These are phyloP conservation scores for Suhomyces bokatorum DNA, from an alignment of 1,139 yeast species.

Conservation along the genomic window DNA sequence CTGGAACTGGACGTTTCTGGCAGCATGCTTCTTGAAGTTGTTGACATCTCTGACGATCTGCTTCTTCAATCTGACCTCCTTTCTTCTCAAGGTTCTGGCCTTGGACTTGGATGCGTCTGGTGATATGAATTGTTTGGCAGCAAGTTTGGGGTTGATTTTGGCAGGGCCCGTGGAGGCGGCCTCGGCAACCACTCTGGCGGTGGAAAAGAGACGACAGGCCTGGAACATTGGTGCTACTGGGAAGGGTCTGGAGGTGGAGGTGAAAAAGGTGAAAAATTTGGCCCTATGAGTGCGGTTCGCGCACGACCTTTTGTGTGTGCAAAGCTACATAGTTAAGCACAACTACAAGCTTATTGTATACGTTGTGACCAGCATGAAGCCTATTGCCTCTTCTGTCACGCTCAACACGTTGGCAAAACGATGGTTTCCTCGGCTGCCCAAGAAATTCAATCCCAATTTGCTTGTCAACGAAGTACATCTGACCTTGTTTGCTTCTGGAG, in stretches of 20 bases:
- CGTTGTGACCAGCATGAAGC: neutral
- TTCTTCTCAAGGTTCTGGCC: constrained; percentile 39
- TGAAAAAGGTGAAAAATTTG: constrained; percentile 8
- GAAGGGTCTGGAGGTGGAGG: neutral
- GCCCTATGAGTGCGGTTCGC: neutral
- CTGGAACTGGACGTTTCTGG: constrained; percentile 32
- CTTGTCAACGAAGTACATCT: constrained; percentile 26
- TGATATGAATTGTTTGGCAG: constrained; percentile 35
- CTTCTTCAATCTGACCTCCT: constrained; percentile 43
- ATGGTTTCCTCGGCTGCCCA: constrained; percentile 23
- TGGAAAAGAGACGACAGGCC: constrained; percentile 23
- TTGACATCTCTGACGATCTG: constrained; percentile 49
- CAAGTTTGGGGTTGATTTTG: constrained; percentile 29
- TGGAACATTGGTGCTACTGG: constrained; percentile 19
- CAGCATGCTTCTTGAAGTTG: constrained; percentile 42
- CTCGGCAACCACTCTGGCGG: constrained; percentile 17
- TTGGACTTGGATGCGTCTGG: constrained; percentile 31
- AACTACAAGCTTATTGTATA: too few species aligned
- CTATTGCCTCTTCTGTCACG: neutral
- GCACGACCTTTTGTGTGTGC: constrained; percentile 10
- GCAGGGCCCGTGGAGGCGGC: constrained; percentile 11
- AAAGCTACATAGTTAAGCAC: neutral
- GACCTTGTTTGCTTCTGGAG: constrained; percentile 10
- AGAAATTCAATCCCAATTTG: constrained; percentile 17
- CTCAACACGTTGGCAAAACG: constrained; percentile 12